Conservation (phyloP, 2,329 filamentous ascomycete species). For the Calonectria henricotiae region DNA sequence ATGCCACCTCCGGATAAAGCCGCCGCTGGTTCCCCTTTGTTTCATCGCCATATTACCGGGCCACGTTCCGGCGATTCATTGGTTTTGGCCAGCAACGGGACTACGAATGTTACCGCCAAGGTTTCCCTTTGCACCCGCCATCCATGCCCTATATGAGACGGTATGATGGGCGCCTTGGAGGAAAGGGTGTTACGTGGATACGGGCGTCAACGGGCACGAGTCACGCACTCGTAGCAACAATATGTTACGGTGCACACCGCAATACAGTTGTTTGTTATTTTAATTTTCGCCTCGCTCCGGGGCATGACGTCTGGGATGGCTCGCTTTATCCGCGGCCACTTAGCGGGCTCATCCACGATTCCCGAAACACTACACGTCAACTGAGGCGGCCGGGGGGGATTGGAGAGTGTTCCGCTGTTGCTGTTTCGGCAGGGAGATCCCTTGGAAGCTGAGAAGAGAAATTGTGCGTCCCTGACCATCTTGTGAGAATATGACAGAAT, state of each 20-base stretch:
- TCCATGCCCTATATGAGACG: slow-evolving; percentile 33
- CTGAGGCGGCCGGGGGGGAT: slow-evolving; percentile 5
- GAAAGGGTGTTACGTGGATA: slow-evolving; percentile 26
- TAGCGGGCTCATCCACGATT: slow-evolving; percentile 15
- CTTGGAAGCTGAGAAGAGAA: background rate
- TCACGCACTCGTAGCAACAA: slow-evolving; percentile 17
- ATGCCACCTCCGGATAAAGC: slow-evolving; percentile 31
- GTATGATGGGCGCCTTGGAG: slow-evolving; percentile 15
- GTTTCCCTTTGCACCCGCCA: slow-evolving; percentile 2
- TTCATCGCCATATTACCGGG: slow-evolving; percentile 31
- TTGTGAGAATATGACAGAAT: slow-evolving; percentile 27
- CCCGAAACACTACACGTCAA: slow-evolving; percentile 33
- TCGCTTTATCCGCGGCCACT: background rate
- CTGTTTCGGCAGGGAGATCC: slow-evolving; percentile 15
- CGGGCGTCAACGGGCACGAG: slow-evolving; percentile 17
- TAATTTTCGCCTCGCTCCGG: background rate
- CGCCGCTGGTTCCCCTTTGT: slow-evolving; percentile 27
- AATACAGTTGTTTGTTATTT: background rate
- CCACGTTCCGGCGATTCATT: slow-evolving; percentile 34
- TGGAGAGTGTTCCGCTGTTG: slow-evolving; percentile 2
- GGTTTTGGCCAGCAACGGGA: slow-evolving; percentile 15
- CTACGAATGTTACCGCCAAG: slow-evolving; percentile 17
- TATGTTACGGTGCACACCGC: slow-evolving; percentile 21
- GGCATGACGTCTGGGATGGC: background rate
- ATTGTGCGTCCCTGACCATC: slow-evolving; percentile 8